Conservation (phyloP, 148 eudicot species). For the Selenicereus undatus region DNA sequence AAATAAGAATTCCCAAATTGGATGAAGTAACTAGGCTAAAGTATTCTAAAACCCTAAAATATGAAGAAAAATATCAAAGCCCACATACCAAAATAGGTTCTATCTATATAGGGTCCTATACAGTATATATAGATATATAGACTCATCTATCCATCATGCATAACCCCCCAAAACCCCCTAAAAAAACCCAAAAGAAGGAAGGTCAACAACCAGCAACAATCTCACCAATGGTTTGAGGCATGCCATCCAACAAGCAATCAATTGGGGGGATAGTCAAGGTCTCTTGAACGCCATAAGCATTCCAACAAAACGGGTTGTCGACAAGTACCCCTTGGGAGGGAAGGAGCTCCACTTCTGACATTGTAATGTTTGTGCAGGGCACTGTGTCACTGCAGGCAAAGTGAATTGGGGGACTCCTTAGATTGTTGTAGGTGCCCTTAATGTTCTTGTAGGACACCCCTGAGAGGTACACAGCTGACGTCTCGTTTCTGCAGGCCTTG, state of each 20-base stretch:
- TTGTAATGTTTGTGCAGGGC: slow-evolving; percentile 91
- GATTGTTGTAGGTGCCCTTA: slow-evolving; percentile 92
- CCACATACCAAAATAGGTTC: slow-evolving; percentile 19
- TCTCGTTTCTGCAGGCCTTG: slow-evolving; percentile 74
- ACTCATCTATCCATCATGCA: slow-evolving; percentile 9
- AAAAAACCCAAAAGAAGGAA: not conserved
- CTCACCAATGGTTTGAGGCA: slow-evolving; percentile 53
- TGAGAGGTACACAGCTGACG: slow-evolving; percentile 73
- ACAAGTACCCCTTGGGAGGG: slow-evolving; percentile 73
- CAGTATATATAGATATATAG: slow-evolving; percentile 18
- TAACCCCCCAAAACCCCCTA: not conserved
- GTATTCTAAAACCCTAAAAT: slow-evolving; percentile 13
- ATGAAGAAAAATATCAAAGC: slow-evolving; percentile 19
- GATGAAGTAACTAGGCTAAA: slow-evolving; percentile 31
- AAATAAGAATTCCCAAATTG: slow-evolving; percentile 40
- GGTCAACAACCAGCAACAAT: slow-evolving; percentile 32
- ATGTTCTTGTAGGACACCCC: slow-evolving; percentile 76
- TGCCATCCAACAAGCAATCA: slow-evolving; percentile 78
- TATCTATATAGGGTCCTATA: slow-evolving; percentile 18
- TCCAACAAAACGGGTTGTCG: slow-evolving; percentile 96
- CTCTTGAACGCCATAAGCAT: slow-evolving; percentile 80
- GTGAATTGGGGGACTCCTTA: slow-evolving; percentile 74
- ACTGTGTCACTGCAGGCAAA: slow-evolving; percentile 91
- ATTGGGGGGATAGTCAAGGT: slow-evolving; percentile 88
- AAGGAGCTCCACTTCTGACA: slow-evolving; percentile 88